Evolutionary conservation across 208 protist genomes (phyloP).

Genomic region (Trypanosoma congolense): DNA sequence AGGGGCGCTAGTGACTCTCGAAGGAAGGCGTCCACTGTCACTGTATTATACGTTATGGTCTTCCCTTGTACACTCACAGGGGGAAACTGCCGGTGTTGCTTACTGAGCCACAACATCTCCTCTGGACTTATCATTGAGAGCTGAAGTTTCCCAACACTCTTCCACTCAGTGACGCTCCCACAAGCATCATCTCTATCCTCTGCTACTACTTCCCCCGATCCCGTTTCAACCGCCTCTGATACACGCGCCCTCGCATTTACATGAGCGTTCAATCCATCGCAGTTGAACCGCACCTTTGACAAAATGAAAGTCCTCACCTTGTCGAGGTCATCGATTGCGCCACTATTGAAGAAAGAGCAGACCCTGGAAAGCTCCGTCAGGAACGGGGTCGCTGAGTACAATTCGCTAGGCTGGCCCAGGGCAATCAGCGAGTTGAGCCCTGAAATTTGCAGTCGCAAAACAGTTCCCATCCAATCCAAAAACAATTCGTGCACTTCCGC

Average conservation of each 20-base stretch:
- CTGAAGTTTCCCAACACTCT: slow-evolving; percentile 32
- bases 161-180: slow-evolving; percentile 19
- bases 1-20: slow-evolving; percentile 29
- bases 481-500: slow-evolving; percentile 34
- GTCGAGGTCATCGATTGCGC: slow-evolving; percentile 25
- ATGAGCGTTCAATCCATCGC: slow-evolving; percentile 8
- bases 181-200: slow-evolving; percentile 6
- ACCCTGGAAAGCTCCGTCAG: slow-evolving; percentile 29
- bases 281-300: slow-evolving; percentile 37
- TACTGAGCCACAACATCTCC: slow-evolving; percentile 71
- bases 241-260: slow-evolving; percentile 1
- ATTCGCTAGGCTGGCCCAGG: slow-evolving; percentile 62
- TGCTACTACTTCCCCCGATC: too few species aligned
- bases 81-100: slow-evolving; percentile 35
- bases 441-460: slow-evolving; percentile 39
- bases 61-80: slow-evolving; percentile 37
- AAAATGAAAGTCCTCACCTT: slow-evolving; percentile 74
- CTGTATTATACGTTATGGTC: slow-evolving; percentile 26
- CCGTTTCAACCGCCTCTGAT: too few species aligned
- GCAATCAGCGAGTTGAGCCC: slow-evolving; percentile 26
- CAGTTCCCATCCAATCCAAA: slow-evolving; percentile 40
- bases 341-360: slow-evolving; percentile 45
- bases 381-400: slow-evolving; percentile 51
- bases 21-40: slow-evolving; percentile 27
- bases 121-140: slow-evolving; percentile 23